Percentiles rank a stretch among this genome's conserved stretches.
Evolutionary conservation across 371 early-diverging fungal species (phyloP).

Genomic region (Lichtheimia hyalospora): DNA sequence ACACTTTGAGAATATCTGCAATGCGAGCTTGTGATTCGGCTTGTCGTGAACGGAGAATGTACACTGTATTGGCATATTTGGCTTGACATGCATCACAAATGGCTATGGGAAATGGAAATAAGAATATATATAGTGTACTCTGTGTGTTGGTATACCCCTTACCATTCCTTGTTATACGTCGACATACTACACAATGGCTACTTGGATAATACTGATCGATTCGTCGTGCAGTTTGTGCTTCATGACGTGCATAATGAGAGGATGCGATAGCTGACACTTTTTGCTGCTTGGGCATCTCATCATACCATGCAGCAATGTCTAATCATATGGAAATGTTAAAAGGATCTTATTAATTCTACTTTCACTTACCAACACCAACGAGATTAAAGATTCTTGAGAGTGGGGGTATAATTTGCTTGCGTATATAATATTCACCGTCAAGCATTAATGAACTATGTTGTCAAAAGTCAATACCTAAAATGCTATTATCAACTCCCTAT

Average conservation of each 20-base stretch:
- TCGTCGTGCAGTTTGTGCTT: slow-evolving; percentile 8
- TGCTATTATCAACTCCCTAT: neutral
- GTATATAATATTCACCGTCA: slow-evolving; percentile 82
- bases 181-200: slow-evolving; percentile 39
- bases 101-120: slow-evolving; percentile 7
- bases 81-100: slow-evolving; percentile 25
- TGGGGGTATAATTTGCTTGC: slow-evolving; percentile 82
- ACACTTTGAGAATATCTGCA: slow-evolving; percentile 18
- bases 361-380: slow-evolving; percentile 63
- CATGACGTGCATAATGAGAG: slow-evolving; percentile 7
- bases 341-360: neutral
- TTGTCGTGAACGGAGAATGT: slow-evolving; percentile 23
- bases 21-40: slow-evolving; percentile 20
- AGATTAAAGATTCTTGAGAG: slow-evolving; percentile 78
- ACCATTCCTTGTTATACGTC: slow-evolving; percentile 28
- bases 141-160: neutral
- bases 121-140: neutral
- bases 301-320: slow-evolving; percentile 64
- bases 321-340: neutral
- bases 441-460: slow-evolving; percentile 53
- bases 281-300: slow-evolving; percentile 59
- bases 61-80: slow-evolving; percentile 14
- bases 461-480: neutral
- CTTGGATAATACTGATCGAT: slow-evolving; percentile 49
- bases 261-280: slow-evolving; percentile 32